Evolutionary conservation across 1,284 basidiomycete species (phyloP), one percentile per base, ranked within the genome.

Genomic region (Malassezia equina): DNA sequence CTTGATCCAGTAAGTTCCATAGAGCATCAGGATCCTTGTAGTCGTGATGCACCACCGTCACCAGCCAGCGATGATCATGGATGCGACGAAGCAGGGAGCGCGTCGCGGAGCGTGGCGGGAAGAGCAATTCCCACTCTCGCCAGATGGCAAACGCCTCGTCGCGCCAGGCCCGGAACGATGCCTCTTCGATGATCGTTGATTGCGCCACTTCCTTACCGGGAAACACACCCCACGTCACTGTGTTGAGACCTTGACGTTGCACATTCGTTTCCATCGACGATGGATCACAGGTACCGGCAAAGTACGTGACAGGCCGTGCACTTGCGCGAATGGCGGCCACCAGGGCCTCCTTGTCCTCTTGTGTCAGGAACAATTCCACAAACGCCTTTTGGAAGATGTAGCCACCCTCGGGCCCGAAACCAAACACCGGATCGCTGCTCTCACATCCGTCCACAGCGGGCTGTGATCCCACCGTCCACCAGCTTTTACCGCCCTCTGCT

Each of bases 351-450:
- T 94, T 82, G 60, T 86, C 83, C 17, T 79, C 75, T 44, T 81
- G 79, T 6, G 66, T 70, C 34, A 86, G 86, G 72, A 98, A 98
- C 74, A 96, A 93, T 76, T 99, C 93, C 6, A 96, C 90, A 71
- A 96, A 99, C 4, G 86, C 82, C 76, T 99, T 99, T 76, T 99
- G 94, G 77, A 88, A 98, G 12, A 98, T 86, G 75, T 90, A 91
- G 4, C 93, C 93, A 9, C 83, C 84, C 44, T 80, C 79, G 6
- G 93, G 94, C 5, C 93, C 93, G 84, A 93, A 98, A 1, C 93
- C 94, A 58, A 91, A 83, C 0, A 86, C 77, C 12, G 81, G 79
- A 70, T 74, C 72, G 11, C 58, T 59, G 17, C 64, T 67, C 8
- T 62, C 55, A n/a, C 63, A 62, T 0, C 68, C 71, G 40, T 71